Evolutionary conservation across 2,329 filamentous ascomycete genomes (phyloP).

Genomic region (Xylariaceae sp.): DNA sequence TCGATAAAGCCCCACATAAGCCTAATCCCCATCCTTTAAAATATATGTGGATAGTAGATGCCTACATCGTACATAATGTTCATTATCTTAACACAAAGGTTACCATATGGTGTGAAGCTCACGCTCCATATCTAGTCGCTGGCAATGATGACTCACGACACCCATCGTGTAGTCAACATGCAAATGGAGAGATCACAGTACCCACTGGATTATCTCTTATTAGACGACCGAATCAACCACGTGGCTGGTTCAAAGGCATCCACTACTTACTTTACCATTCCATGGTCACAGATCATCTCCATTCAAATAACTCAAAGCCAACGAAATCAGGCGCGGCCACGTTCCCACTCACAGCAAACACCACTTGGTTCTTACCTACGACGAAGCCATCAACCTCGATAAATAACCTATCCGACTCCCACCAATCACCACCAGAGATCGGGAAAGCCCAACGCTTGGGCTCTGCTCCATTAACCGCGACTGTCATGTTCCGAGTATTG

Average conservation of each 20-base stretch:
- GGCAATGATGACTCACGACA: conserved; percentile 24
- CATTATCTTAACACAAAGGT: no score
- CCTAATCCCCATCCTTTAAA: no score
- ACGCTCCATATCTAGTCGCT: no score
- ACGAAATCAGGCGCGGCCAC: conserved; percentile 50
- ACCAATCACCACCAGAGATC: conserved; percentile 57
- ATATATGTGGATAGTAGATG: no score
- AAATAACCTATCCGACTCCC: conserved; percentile 52
- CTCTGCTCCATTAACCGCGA: conserved; percentile 51
- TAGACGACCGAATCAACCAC: conserved; percentile 10
- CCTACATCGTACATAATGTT: no score
- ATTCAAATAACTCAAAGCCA: conserved; percentile 47
- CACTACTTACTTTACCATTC: not conserved
- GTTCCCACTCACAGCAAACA: conserved; percentile 40
- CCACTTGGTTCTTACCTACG: conserved; percentile 46
- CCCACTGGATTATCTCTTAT: conserved; percentile 1
- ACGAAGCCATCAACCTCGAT: conserved; percentile 54
- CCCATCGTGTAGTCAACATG: no score
- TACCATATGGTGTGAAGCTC: no score
- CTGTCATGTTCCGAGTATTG: conserved; percentile 57
- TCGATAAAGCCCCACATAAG: no score
- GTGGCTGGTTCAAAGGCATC: conserved; percentile 7
- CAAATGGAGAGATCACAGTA: no score
- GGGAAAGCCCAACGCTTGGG: conserved; percentile 56
- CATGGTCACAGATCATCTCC: not conserved